phyloP scores from a whole-genome alignment of 2,329 filamentous ascomycete genomes.

The Hypoxylon sp. region DNA sequence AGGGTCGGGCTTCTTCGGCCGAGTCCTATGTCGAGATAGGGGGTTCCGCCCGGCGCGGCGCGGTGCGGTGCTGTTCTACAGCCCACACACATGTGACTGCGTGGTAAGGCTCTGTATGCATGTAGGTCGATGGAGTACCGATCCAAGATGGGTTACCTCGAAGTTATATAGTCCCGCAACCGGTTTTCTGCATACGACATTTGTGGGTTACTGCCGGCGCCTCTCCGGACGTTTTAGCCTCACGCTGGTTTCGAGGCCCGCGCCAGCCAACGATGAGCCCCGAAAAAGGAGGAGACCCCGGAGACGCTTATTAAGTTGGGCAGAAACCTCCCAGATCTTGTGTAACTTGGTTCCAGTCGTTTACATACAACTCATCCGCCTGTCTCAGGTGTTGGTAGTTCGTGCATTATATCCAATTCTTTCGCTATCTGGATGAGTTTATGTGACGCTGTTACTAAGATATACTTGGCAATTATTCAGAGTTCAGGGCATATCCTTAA shows the following conservation, averaged over 20 bases:
- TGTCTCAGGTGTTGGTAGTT: slow-evolving; percentile 1
- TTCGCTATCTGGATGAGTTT: neutral
- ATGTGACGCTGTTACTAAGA: neutral
- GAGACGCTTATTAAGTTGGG: slow-evolving; percentile 3
- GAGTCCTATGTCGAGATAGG: slow-evolving; percentile 14
- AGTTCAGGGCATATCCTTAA: neutral
- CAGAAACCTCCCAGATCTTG: neutral
- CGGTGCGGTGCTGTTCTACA: slow-evolving; percentile 9
- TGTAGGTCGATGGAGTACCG: slow-evolving; percentile 11
- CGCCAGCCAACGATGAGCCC: neutral
- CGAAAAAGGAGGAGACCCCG: slow-evolving; percentile 5
- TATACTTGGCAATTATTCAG: neutral
- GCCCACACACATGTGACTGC: slow-evolving; percentile 10
- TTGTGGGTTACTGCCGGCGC: slow-evolving; percentile 36
- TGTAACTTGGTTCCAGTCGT: slow-evolving; percentile 2
- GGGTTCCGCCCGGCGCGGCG: neutral
- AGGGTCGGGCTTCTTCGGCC: slow-evolving; percentile 16
- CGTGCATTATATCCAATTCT: slow-evolving; percentile 1
- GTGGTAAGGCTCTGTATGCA: neutral
- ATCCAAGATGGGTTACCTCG: slow-evolving; percentile 23
- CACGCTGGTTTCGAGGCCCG: slow-evolving; percentile 11
- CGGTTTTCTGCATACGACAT: slow-evolving; percentile 22
- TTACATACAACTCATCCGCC: neutral
- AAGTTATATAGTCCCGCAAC: slow-evolving; percentile 19
- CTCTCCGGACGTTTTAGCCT: slow-evolving; percentile 33